Evolutionary conservation across 495 filamentous ascomycete genomes (phyloP).

Genomic region (Ascobolus immersus): DNA sequence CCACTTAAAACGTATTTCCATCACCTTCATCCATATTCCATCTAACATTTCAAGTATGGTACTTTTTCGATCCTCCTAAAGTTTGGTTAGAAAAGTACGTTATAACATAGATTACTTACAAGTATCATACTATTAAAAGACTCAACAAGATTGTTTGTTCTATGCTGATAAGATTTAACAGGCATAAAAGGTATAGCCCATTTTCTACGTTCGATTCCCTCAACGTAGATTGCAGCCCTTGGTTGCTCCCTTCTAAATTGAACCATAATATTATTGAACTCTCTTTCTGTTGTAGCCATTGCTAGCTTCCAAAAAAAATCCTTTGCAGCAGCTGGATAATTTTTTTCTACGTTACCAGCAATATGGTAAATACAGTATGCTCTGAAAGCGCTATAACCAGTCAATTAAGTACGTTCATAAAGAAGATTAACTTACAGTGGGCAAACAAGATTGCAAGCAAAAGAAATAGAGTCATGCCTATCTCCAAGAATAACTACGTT

Average conservation of each 20-base stretch:
- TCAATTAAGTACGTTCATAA: too few relatives aligned
- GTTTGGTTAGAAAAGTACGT: too few relatives aligned
- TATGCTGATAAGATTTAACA: neutral
- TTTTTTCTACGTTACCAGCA: neutral
- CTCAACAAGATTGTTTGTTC: neutral
- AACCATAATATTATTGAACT: too few relatives aligned
- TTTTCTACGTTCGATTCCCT: neutral
- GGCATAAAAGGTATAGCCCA: slow-evolving; percentile 4
- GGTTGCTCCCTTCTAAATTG: too few relatives aligned
- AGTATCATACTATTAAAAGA: too few relatives aligned
- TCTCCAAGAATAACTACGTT: slow-evolving; percentile 3
- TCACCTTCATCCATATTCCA: neutral
- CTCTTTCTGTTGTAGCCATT: too few relatives aligned
- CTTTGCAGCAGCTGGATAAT: too few relatives aligned
- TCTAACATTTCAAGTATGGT: neutral
- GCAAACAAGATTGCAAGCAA: neutral
- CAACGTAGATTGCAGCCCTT: neutral
- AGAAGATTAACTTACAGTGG: neutral
- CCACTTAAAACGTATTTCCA: neutral
- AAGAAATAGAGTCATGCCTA: too few relatives aligned
- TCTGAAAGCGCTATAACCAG: too few relatives aligned
- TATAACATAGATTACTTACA: too few relatives aligned
- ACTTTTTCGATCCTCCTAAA: neutral
- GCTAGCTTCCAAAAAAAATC: too few relatives aligned
- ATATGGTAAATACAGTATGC: neutral